phyloP scores from a whole-genome alignment of 2,329 filamentous ascomycete species.

The Chaetomium sp. region DNA sequence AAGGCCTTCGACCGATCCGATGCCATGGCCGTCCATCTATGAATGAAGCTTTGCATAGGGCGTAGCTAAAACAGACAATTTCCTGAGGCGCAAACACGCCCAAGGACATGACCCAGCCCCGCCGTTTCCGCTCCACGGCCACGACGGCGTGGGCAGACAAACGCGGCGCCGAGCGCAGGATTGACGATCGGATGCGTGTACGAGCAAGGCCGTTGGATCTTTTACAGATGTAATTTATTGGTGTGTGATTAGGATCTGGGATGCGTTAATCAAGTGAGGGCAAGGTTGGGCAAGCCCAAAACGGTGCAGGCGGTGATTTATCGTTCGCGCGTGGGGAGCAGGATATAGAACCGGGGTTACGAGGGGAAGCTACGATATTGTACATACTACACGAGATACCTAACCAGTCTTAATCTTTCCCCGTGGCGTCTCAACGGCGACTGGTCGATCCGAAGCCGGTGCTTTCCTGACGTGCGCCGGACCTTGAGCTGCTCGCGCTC shows the following conservation, averaged over 20 bases:
- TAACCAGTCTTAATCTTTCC: conserved; percentile 14
- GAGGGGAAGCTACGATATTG: conserved; percentile 14
- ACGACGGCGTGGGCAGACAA: neutral
- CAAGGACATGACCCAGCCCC: neutral
- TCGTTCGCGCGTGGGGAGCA: conserved; percentile 16
- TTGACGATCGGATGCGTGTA: conserved; percentile 20
- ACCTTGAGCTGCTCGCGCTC: conserved; percentile 36
- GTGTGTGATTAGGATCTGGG: conserved; percentile 25
- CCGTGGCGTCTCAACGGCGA: conserved; percentile 48
- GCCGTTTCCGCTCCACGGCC: neutral
- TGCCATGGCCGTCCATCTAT: conserved; percentile 70
- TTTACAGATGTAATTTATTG: conserved; percentile 18
- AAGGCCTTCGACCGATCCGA: conserved; percentile 90
- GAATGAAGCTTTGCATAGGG: conserved; percentile 5
- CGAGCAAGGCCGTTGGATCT: conserved; percentile 7
- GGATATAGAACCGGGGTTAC: conserved; percentile 26
- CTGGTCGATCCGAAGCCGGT: conserved; percentile 74
- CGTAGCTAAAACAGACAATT: neutral
- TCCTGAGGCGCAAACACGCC: neutral
- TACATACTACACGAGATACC: conserved; percentile 25
- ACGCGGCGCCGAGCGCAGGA: conserved; percentile 6
- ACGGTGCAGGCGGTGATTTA: conserved; percentile 9
- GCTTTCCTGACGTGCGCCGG: conserved; percentile 60
- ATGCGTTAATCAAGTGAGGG: conserved; percentile 9
- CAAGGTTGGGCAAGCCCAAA: neutral